Evolutionary conservation across 768 basidiomycete genomes (phyloP).

Genomic region (Naganishia vaughanmartiniae): DNA sequence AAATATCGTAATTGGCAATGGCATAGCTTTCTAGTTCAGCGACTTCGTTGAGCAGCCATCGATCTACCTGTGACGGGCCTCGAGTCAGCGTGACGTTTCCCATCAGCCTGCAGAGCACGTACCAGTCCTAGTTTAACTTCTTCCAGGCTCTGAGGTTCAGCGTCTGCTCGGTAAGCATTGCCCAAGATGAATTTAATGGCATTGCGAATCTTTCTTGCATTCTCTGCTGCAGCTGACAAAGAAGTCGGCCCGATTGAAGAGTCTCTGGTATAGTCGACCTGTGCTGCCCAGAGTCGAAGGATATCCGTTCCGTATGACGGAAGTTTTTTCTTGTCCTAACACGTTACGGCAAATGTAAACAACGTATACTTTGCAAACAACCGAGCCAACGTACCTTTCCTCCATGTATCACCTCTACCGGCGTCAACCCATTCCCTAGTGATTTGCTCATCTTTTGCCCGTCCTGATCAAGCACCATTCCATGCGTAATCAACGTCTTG

Average conservation of each 20-base stretch:
- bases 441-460: conserved; percentile 98
- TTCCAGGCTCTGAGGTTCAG: conserved; percentile 45
- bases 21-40: conserved; percentile 68
- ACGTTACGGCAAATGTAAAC: not conserved
- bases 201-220: conserved; percentile 78
- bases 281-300: conserved; percentile 85
- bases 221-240: conserved; percentile 71
- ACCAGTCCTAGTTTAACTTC: conserved; percentile 65
- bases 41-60: conserved; percentile 81
- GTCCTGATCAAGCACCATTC: conserved; percentile 86
- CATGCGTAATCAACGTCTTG: conserved; percentile 81
- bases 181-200: conserved; percentile 82
- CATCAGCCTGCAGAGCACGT: conserved; percentile 43
- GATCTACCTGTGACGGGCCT: conserved; percentile 63
- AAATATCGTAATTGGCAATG: conserved; percentile 66
- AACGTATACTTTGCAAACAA: not conserved
- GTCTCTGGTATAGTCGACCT: conserved; percentile 84
- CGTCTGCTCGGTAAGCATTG: conserved; percentile 58
- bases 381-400: conserved; percentile 59
- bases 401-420: conserved; percentile 74
- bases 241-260: conserved; percentile 78
- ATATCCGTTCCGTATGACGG: conserved; percentile 83
- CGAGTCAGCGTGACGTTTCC: conserved; percentile 11
- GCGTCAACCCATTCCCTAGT: conserved; percentile 83
- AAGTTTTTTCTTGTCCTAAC: conserved; percentile 65